These are phyloP conservation scores for Magnaporthales sp. DNA, from an alignment of 2,329 filamentous ascomycete genomes.

Conservation along the genomic window DNA sequence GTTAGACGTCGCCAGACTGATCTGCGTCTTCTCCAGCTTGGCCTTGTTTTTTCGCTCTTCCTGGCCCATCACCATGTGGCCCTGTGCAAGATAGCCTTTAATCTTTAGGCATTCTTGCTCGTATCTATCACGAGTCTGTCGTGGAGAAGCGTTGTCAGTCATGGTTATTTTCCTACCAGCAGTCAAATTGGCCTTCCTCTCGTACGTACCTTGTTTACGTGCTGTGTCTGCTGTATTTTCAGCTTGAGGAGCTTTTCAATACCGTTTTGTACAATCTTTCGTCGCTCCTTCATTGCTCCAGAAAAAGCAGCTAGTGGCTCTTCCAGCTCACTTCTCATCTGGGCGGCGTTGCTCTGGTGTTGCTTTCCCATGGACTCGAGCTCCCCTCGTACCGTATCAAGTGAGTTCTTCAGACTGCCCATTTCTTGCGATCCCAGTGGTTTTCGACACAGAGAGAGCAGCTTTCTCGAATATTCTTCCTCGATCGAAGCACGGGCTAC, in stretches of 20 bases:
- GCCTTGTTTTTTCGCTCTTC: constrained; percentile 98
- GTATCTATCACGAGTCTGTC: constrained; percentile 78
- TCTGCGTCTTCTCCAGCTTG: constrained; percentile 97
- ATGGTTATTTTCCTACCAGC: too few relatives aligned
- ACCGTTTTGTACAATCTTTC: constrained; percentile 91
- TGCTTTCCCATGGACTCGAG: constrained; percentile 91
- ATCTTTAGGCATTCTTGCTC: constrained; percentile 98
- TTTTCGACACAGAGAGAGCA: constrained; percentile 79
- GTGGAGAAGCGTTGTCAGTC: not conserved
- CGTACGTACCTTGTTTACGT: constrained; percentile 74
- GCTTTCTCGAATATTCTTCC: constrained; percentile 89
- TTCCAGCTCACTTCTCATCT: constrained; percentile 95
- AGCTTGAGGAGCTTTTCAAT: constrained; percentile 91
- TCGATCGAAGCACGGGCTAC: constrained; percentile 84
- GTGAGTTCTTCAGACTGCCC: constrained; percentile 72
- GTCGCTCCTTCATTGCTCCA: constrained; percentile 89
- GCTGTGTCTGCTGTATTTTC: constrained; percentile 83
- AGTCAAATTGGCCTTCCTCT: not conserved
- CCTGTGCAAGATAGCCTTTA: constrained; percentile 95
- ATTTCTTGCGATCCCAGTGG: constrained; percentile 80
- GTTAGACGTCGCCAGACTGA: constrained; percentile 84
- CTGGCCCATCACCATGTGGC: constrained; percentile 99
- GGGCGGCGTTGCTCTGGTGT: constrained; percentile 78
- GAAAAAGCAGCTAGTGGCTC: constrained; percentile 88
- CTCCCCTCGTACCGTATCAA: constrained; percentile 83